Base-by-base conservation (phyloP, 148 eudicot genomes). In the Cornus florida region DNA sequence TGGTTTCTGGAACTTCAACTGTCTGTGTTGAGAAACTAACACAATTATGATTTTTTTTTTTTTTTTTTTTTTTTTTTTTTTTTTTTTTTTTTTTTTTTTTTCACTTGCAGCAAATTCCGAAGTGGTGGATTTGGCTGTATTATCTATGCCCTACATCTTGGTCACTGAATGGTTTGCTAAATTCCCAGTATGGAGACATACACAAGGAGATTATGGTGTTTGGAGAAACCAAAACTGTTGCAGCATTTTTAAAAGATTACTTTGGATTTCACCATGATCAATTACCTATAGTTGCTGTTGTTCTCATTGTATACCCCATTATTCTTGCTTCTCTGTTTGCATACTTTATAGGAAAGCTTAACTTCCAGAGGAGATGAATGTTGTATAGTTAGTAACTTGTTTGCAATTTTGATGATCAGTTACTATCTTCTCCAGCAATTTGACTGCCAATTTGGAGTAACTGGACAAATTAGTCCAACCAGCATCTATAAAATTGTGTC, bases 91-190 rank as follows among this genome's bases (percentile, higher is more conserved):
- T 62, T 32, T 3, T 24, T 28, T 64, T 70, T 14, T 23, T 19
- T 23, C 24, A 4, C 41, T 78, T 85, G 82, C 92, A 91, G 97
- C 86, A 86, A 74, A 87, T 93, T 69, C 97, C 97, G 0, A 91
- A 90, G 72, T 91, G 93, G 93, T 93, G 97, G 97, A 50, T 87
- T 7, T 93, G 97, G 97, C 60, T 88, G 28, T 91, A 81, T 76
- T 91, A 90, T 60, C 7, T 92, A 46, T 72, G 76, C 70, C 98
- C 98, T 10, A 86, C 97, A 10, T 93, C 97, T 12, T 93, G 95
- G 95, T 82, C 89, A 6, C 77, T 90, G 7, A 81, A 89, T 56
- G 94, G 87, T 12, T 69, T 92, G 84, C 90, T 90, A 16, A 82
- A 88, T 16, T 93, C 98, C 12, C 98, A 93, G 39, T 93, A 80